Evolutionary conservation across 2,329 filamentous ascomycete species (phyloP).

Genomic region (Aspergillus udagawae): DNA sequence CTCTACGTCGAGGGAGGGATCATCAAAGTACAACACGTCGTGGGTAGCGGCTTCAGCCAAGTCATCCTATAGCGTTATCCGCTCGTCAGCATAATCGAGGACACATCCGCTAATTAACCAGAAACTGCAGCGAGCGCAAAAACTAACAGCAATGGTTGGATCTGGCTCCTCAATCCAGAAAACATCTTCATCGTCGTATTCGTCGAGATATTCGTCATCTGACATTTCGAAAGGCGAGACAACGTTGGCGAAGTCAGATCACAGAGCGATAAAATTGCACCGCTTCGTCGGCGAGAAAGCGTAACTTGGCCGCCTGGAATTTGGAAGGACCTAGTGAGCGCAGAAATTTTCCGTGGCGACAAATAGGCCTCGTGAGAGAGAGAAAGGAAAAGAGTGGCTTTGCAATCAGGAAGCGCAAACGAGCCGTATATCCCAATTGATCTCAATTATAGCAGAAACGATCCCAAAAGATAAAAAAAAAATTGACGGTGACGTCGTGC

Average conservation of each 20-base stretch:
- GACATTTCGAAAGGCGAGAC: conserved; percentile 24
- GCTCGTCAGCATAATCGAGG: conserved; percentile 3
- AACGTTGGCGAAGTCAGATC: neutral
- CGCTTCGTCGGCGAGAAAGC: neutral
- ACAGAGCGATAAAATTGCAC: neutral
- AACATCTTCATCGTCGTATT: conserved; percentile 34
- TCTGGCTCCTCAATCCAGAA: conserved; percentile 34
- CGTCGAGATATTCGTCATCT: conserved; percentile 36
- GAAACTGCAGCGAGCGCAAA: neutral
- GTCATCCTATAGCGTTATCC: conserved; percentile 32
- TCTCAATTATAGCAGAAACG: neutral
- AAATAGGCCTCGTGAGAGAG: neutral
- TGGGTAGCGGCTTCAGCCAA: conserved; percentile 39
- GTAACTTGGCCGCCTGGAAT: neutral
- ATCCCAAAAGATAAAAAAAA: neutral
- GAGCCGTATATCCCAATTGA: neutral
- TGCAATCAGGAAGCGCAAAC: neutral
- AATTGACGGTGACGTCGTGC: neutral
- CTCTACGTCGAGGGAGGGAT: conserved; percentile 36
- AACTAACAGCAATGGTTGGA: conserved; percentile 32
- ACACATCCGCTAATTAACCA: neutral
- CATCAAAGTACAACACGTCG: conserved; percentile 38
- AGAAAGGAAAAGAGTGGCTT: neutral
- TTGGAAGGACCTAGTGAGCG: neutral
- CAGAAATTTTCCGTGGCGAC: neutral